A percentile compares a stretch with the other conserved stretches of the same genome.
phyloP scores from a whole-genome alignment of 2,329 filamentous ascomycete species.

The Gliomastix tumulicola region DNA sequence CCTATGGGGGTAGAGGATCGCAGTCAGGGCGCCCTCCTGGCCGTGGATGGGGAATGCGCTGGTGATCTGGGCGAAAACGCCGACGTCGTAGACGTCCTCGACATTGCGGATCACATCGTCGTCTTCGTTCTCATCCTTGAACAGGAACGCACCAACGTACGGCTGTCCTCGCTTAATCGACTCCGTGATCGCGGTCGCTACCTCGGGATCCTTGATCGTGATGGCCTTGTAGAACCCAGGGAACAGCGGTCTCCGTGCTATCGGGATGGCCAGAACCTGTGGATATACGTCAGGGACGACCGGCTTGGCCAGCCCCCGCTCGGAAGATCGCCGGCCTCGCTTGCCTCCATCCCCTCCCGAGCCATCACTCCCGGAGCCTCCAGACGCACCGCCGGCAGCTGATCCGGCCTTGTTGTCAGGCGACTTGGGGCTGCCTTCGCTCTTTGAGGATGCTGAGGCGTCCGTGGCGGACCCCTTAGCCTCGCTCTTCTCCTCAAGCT shows the following conservation, averaged over 20 bases:
- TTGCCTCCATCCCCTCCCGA: conserved; percentile 57
- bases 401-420: conserved; percentile 44
- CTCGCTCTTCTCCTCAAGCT: conserved; percentile 37
- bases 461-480: conserved; percentile 34
- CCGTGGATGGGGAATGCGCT: conserved; percentile 89
- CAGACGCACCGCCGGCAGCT: conserved; percentile 32
- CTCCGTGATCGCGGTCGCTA: conserved; percentile 86
- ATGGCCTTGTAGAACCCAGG: conserved; percentile 99
- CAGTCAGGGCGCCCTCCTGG: conserved; percentile 78
- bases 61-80: conserved; percentile 96
- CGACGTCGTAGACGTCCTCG: conserved; percentile 90
- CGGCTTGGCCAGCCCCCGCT: conserved; percentile 77
- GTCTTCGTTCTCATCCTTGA: conserved; percentile 93
- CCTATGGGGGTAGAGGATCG: conserved; percentile 91
- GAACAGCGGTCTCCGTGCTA: conserved; percentile 87
- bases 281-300: conserved; percentile 92
- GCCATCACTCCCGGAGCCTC: conserved; percentile 33
- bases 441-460: conserved; percentile 36
- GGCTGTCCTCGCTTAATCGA: conserved; percentile 96
- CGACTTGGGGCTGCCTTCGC: conserved; percentile 24
- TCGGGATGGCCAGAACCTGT: conserved; percentile 95
- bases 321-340: conserved; percentile 64
- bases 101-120: conserved; percentile 87
- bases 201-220: conserved; percentile 88
- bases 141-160: conserved; percentile 92